Evolutionary conservation across 495 filamentous ascomycete species (phyloP).

Genomic region (Sphaerosporella brunnea): DNA sequence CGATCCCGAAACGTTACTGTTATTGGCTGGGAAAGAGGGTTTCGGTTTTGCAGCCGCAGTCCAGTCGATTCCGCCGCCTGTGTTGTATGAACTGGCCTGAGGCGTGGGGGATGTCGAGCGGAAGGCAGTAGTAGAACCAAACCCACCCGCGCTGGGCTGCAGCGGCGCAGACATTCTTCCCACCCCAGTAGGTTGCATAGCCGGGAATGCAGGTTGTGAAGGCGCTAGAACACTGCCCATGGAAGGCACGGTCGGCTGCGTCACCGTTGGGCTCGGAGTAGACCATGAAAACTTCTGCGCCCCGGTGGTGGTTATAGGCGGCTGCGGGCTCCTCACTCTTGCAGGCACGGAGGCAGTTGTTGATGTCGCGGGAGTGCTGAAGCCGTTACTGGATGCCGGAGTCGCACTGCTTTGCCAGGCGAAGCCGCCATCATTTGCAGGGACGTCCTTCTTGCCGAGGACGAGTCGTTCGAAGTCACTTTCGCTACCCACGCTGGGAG

Average conservation of each 20-base stretch:
- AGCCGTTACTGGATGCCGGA: constrained; percentile 1
- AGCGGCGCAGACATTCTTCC: constrained; percentile 3
- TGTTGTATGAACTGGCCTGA: not conserved
- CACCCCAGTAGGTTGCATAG: not conserved
- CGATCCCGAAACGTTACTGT: not conserved
- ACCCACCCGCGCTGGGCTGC: constrained; percentile 9
- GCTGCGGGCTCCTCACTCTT: not conserved
- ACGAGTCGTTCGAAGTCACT: constrained; percentile 76
- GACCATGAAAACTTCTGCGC: constrained; percentile 44
- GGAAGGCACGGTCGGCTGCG: constrained; percentile 11
- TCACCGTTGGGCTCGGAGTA: constrained; percentile 29
- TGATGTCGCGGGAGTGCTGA: not conserved
- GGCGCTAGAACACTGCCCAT: not conserved
- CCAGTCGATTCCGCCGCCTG: constrained; percentile 12
- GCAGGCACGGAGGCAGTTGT: not conserved
- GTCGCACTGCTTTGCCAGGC: constrained; percentile 2
- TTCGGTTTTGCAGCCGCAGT: constrained; percentile 8
- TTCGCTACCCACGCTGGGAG: constrained; percentile 30
- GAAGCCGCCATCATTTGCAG: constrained; percentile 1
- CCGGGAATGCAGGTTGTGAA: not conserved
- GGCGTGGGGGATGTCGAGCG: constrained; percentile 1
- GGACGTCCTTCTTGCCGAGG: constrained; percentile 40
- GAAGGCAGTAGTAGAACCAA: constrained; percentile 13
- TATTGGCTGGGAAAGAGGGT: not conserved
- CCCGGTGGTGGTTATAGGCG: constrained; percentile 19